Evolutionary conservation across 805 yeast species (phyloP).

Genomic region (Diddensiella transvaalensis): DNA sequence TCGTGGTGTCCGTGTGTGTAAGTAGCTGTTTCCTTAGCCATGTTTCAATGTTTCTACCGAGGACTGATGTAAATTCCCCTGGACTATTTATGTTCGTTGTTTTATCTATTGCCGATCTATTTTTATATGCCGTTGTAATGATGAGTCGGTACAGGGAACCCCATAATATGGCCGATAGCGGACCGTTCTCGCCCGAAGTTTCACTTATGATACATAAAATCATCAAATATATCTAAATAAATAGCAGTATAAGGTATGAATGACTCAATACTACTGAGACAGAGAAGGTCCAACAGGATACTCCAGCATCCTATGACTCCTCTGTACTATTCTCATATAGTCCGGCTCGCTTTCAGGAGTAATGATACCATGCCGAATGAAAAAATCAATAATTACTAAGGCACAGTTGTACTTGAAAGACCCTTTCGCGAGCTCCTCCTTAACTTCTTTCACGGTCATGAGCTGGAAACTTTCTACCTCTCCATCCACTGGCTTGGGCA

Average conservation of each 20-base stretch:
- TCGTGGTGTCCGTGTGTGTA: constrained; percentile 27
- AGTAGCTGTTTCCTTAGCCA: constrained; percentile 3
- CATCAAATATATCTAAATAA: no score
- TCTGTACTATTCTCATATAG: constrained; percentile 53
- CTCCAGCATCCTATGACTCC: constrained; percentile 67
- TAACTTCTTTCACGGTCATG: constrained; percentile 57
- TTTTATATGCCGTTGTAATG: no score
- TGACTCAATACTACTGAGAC: no score
- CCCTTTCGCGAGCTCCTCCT: constrained; percentile 44
- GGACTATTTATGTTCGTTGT: no score
- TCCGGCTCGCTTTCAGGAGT: constrained; percentile 64
- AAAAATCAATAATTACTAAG: constrained; percentile 71
- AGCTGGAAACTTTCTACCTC: constrained; percentile 74
- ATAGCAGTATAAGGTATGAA: no score
- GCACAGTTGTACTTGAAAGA: constrained; percentile 92
- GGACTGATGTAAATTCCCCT: no score
- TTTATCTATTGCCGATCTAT: no score
- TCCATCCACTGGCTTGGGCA: constrained; percentile 62
- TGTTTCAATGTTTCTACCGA: no score
- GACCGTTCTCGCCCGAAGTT: not conserved
- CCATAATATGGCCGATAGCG: no score
- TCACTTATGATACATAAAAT: no score
- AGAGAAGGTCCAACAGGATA: constrained; percentile 46
- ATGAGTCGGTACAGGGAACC: no score
- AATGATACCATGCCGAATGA: constrained; percentile 78